A percentile compares a stretch with the other conserved stretches of the same genome.
Evolutionary conservation across 2,329 filamentous ascomycete species (phyloP).

Genomic region (Thielaviopsis ethacetica): DNA sequence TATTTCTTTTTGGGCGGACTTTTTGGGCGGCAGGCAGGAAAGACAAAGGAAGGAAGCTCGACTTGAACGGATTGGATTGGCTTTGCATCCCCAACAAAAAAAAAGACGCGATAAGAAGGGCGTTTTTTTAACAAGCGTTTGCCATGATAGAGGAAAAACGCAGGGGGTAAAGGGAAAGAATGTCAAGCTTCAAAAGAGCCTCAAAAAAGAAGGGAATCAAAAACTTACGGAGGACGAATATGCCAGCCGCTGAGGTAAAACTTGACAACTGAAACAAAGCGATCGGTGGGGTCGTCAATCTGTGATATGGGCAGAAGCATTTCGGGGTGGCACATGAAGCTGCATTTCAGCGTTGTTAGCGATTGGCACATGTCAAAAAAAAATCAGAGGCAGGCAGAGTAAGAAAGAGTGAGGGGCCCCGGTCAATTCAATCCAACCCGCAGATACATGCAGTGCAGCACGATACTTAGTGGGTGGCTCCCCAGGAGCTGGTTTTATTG

Average conservation of each 20-base stretch:
- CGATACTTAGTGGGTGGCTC: too few species aligned
- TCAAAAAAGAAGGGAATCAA: neutral
- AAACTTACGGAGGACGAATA: constrained; percentile 79
- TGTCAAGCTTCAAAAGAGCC: neutral
- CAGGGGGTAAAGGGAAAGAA: neutral
- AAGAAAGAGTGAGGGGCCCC: neutral
- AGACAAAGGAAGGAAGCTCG: too few species aligned
- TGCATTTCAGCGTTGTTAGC: constrained; percentile 22
- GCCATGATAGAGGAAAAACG: too few species aligned
- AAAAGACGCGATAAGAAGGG: too few species aligned
- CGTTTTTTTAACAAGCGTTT: too few species aligned
- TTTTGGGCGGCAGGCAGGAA: too few species aligned
- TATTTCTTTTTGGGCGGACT: too few species aligned
- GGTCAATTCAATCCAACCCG: too few species aligned
- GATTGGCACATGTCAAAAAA: neutral
- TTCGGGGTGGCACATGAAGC: constrained; percentile 99
- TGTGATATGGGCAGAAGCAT: constrained; percentile 75
- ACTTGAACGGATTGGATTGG: too few species aligned
- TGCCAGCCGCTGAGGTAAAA: constrained; percentile 99
- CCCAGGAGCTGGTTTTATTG: too few species aligned
- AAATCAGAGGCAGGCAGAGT: neutral
- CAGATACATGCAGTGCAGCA: too few species aligned
- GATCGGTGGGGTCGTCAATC: constrained; percentile 74
- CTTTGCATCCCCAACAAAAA: too few species aligned
- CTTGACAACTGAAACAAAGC: constrained; percentile 90